These are phyloP conservation scores for Cucumis hystrix DNA, from an alignment of 306 rosid species.

Conservation along the genomic window DNA sequence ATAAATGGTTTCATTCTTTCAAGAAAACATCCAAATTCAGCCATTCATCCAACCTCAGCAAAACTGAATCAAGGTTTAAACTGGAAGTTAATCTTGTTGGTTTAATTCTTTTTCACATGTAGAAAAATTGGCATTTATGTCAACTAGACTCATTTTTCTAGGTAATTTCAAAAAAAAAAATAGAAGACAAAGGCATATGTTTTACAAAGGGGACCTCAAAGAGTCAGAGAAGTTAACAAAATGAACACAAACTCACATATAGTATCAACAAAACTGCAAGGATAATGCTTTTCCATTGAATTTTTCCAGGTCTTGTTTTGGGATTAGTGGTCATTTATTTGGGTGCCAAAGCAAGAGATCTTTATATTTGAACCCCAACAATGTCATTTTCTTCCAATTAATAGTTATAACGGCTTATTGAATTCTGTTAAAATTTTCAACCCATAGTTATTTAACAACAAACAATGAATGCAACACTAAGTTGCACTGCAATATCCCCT, in stretches of 20 bases:
- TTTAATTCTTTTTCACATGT: not conserved
- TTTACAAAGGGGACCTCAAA: not conserved
- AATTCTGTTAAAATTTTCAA: not conserved
- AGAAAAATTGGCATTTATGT: not conserved
- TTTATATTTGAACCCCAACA: not conserved
- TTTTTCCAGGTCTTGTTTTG: not conserved
- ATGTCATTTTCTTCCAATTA: not conserved
- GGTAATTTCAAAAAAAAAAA: not conserved
- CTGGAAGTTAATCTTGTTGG: not conserved
- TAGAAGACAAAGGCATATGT: not conserved
- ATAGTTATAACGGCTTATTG: not conserved
- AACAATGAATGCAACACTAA: not conserved
- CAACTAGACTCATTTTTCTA: not conserved
- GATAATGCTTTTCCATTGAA: not conserved
- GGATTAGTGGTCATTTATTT: not conserved
- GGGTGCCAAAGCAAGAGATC: not conserved
- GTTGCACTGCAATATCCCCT: not conserved
- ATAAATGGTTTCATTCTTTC: not conserved
- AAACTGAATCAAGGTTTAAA: not conserved
- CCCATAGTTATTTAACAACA: not conserved
- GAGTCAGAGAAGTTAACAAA: not conserved
- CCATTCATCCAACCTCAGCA: not conserved
- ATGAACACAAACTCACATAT: not conserved
- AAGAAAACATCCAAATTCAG: not conserved
- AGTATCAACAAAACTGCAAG: not conserved